Base-by-base conservation (phyloP, 768 basidiomycete species). In the Mycena polygramma region DNA sequence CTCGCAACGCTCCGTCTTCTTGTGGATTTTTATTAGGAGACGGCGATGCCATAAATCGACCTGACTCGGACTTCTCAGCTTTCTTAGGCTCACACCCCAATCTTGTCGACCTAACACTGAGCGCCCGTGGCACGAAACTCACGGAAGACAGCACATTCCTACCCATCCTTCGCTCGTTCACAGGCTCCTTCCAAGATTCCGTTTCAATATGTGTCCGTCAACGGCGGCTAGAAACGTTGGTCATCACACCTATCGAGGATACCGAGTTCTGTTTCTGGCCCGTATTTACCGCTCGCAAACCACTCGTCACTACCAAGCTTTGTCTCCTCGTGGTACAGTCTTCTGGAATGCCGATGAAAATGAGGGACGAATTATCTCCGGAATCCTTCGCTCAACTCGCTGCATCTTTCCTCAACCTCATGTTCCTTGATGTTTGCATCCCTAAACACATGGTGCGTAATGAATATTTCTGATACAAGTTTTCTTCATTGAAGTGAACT, bases 81-180 rank as follows among this genome's bases (percentile, higher is more conserved):
- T 68, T 62, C 61, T 35, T 63, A 46, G 36, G 37, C 24, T 43
- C 59, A 19, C 60, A 69, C 26, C 68, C 45, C 15, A 69, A 53
- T 17, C 43, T 69, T 22, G 4, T 39, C 4, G 36, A 63, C 10
- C 55, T 69, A 1, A 51, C 61, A 1, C n/a, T 69, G 7, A 58
- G 24, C 48, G 61, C 30, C 20, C 19, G 15, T 2, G 60, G 53
- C 13, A 63, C 68, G 8, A n/a, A 24, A 4, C 36, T 62, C 11
- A 46, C 17, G 9, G 37, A 51, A 5, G 68, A 57, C n/a, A 8
- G 48, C 35, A 15, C 57, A 7, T 49, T 52, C 13, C 24, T 68
- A 11, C 54, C 67, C 14, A 22, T 17, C 2, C 60, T 69, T 57
- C 61, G 55, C 13, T 69, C 61, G 24, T 69, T 69, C 53, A 24